Evolutionary conservation across 2,329 filamentous ascomycete species (phyloP).

Genomic region (Ampelomyces quisqualis): DNA sequence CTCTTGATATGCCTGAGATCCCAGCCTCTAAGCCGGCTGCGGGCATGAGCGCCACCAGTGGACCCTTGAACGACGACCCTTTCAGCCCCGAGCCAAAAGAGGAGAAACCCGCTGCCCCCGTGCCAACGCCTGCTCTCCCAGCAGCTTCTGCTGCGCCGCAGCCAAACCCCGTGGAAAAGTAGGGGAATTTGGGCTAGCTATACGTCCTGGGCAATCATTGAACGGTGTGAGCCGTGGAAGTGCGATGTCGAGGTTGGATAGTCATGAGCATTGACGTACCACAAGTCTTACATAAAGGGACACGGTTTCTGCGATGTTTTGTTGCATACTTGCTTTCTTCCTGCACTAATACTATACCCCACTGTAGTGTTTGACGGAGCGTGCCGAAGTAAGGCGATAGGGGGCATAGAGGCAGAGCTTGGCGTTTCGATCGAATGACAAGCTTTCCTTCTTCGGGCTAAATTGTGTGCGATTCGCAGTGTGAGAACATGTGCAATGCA

Average conservation of each 20-base stretch:
- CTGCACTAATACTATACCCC: slow-evolving; percentile 42
- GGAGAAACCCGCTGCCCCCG: slow-evolving; percentile 15
- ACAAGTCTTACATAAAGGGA: not conserved
- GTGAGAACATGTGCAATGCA: too few relatives aligned
- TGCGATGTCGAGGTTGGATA: too few relatives aligned
- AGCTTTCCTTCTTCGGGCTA: too few relatives aligned
- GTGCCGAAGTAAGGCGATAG: slow-evolving; percentile 5
- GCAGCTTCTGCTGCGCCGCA: slow-evolving; percentile 8
- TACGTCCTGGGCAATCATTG: too few relatives aligned
- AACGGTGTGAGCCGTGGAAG: too few relatives aligned
- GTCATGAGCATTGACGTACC: too few relatives aligned
- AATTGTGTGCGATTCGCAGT: too few relatives aligned
- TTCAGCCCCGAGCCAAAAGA: slow-evolving; percentile 29
- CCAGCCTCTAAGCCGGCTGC: slow-evolving; percentile 33
- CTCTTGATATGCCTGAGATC: slow-evolving; percentile 24
- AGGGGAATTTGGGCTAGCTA: too few relatives aligned
- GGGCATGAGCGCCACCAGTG: slow-evolving; percentile 45
- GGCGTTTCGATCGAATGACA: too few relatives aligned
- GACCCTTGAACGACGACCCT: slow-evolving; percentile 39
- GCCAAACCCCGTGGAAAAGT: slow-evolving; percentile 19
- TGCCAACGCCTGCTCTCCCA: slow-evolving; percentile 12
- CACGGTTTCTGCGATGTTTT: slow-evolving; percentile 3
- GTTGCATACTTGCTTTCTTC: slow-evolving; percentile 13
- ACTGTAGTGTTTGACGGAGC: slow-evolving; percentile 22
- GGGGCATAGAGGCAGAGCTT: not conserved